Base-by-base conservation (phyloP, 2,329 filamentous ascomycete genomes). In the Fusarium buxicola region DNA sequence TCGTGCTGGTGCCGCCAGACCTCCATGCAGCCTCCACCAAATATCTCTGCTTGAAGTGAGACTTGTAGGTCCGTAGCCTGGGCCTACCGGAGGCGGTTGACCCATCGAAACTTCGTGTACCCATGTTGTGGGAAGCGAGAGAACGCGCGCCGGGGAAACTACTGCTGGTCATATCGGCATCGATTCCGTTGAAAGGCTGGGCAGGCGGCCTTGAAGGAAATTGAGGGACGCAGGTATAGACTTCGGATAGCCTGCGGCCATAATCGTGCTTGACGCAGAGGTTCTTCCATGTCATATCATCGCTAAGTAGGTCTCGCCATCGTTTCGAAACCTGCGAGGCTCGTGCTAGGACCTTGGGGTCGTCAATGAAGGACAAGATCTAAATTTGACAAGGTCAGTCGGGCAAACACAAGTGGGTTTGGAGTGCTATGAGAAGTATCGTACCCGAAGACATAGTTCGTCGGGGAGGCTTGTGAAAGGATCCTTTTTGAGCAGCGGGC, bases 201-300 rank as follows among this genome's bases (percentile, higher is more conserved):
- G 72, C 71, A 51, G 69, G 74, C 45, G 73, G 69, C 50, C 71
- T 75, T 24, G 66, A 70, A 12, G 72, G 71, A 21, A 66, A 62
- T 45, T 65, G 68, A n/a, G 66, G 72, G 38, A 68, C 75, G 30
- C 69, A 73, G 53, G 72, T 74, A 13, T 78, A 76, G 25, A 82
- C 80, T 58, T 86, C 84, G 13, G 85, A 87, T 49, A 86, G 74
- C 55, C 82, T 81, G 38, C 85, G 82, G 76, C 77, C 87, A 76
- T 97, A 99, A 60, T 95, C 93, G 75, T 97, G 94, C 78, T 97
- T 97, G 65, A 96, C 92, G 75, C 94, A 98, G 16, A 99, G 84
- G 60, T 95, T 92, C 80, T 97, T 97, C 95, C 95, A 99, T 1
- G 95, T 96, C 78, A 97, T 94, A 76, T 99, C 95, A 75, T 99